These are phyloP conservation scores for Hippophae gyantsensis DNA, from an alignment of 306 rosid species.

Conservation along the genomic window DNA sequence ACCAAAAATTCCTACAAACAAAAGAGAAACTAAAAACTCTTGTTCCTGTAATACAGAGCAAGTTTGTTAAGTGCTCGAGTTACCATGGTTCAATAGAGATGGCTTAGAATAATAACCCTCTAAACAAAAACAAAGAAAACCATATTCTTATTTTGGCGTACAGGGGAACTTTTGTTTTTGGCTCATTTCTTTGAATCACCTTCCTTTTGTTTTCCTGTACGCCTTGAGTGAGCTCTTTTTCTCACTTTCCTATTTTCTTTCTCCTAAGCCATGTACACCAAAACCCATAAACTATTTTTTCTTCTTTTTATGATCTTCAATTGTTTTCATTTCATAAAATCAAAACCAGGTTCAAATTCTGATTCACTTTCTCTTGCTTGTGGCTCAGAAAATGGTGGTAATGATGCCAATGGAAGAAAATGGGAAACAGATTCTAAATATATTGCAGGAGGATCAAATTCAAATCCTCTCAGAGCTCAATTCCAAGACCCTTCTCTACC, in stretches of 20 bases:
- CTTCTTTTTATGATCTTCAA: constrained; percentile 5
- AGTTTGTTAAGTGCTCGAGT: constrained; percentile 17
- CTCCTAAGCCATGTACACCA: constrained; percentile 22
- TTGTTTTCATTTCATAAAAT: neutral
- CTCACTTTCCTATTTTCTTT: neutral
- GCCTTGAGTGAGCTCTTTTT: constrained; percentile 15
- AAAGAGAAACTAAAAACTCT: neutral
- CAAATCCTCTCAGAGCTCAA: constrained; percentile 16
- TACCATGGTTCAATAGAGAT: constrained; percentile 17
- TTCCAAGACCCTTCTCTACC: constrained; percentile 38
- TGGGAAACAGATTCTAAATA: constrained; percentile 33
- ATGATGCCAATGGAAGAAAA: constrained; percentile 29
- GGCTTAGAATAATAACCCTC: constrained; percentile 16
- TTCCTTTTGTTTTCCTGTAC: constrained; percentile 41
- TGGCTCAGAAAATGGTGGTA: constrained; percentile 18
- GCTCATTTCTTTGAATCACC: neutral
- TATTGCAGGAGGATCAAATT: constrained; percentile 10
- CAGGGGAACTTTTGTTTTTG: constrained; percentile 21
- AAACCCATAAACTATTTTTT: constrained; percentile 12
- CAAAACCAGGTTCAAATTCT: neutral
- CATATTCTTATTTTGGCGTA: constrained; percentile 23
- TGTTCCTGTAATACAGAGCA: constrained; percentile 25
- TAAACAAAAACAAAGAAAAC: constrained; percentile 1
- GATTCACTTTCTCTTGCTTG: constrained; percentile 27
- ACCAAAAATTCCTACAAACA: constrained; percentile 9